A percentile compares a stretch with the other conserved stretches of the same genome.
phyloP scores from a whole-genome alignment of 1,284 basidiomycete species.

The Trichosporon ovoides region DNA sequence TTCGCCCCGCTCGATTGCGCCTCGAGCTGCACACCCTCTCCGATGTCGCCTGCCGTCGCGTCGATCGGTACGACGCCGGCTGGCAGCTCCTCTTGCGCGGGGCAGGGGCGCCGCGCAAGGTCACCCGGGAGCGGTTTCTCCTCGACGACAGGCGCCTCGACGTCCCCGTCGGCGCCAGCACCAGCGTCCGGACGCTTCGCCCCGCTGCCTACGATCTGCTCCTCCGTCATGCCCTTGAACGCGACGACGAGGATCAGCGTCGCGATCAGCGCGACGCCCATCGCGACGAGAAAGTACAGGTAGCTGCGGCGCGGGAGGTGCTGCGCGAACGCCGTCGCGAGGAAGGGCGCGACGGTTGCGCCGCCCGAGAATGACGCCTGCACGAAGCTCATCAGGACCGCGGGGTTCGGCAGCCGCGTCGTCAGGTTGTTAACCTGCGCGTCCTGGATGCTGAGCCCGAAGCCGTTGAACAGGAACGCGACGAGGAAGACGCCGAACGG shows the following conservation, averaged over 20 bases:
- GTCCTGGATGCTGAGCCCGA: constrained; percentile 18
- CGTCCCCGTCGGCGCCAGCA: not conserved
- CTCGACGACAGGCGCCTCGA: not conserved
- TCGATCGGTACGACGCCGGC: not conserved
- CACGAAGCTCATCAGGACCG: constrained; percentile 21
- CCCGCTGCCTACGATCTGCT: constrained; percentile 14
- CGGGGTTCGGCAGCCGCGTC: constrained; percentile 17
- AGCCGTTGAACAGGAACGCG: constrained; percentile 15
- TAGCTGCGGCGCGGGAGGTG: constrained; percentile 12
- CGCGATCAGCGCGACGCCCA: constrained; percentile 14
- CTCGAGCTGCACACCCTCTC: not conserved
- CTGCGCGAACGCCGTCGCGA: constrained; percentile 58
- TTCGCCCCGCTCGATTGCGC: constrained; percentile 6
- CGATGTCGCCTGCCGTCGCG: not conserved
- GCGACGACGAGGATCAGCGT: constrained; percentile 12
- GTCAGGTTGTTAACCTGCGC: constrained; percentile 23
- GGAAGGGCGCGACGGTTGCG: constrained; percentile 58
- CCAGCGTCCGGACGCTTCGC: too few species aligned
- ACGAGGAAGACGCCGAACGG: constrained; percentile 16
- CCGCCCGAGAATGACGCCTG: constrained; percentile 52
- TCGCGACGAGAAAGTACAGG: constrained; percentile 18
- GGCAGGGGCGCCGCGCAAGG: too few species aligned
- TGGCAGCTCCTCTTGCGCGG: too few species aligned
- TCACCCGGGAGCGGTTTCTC: too few species aligned
- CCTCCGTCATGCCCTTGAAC: constrained; percentile 20